phyloP scores from a whole-genome alignment of 2,329 filamentous ascomycete species.

The Claviceps pusilla region DNA sequence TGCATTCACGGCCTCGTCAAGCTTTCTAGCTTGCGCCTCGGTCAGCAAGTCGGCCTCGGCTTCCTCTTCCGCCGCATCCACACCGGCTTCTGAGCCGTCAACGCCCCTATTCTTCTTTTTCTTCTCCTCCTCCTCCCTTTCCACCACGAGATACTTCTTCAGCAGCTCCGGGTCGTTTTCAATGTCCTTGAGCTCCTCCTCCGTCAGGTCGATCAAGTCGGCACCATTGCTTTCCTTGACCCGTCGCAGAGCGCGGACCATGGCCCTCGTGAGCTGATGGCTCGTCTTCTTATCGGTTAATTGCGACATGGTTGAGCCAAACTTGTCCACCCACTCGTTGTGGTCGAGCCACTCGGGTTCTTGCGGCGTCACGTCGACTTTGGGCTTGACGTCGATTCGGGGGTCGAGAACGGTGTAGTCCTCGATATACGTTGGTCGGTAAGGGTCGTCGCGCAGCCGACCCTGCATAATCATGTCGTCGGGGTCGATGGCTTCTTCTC shows the following conservation, averaged over 20 bases:
- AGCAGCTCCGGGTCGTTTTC: conserved; percentile 25
- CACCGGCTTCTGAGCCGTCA: conserved; percentile 7
- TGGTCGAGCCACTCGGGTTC: conserved; percentile 43
- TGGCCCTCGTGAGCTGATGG: conserved; percentile 26
- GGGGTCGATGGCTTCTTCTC: conserved; percentile 60
- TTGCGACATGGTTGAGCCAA: conserved; percentile 32
- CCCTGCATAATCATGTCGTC: conserved; percentile 63
- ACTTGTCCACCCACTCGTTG: conserved; percentile 43
- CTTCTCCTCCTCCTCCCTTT: conserved; percentile 11
- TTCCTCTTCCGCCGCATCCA: conserved; percentile 7
- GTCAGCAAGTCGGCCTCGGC: conserved; percentile 16
- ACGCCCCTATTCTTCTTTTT: conserved; percentile 12
- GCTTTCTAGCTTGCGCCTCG: conserved; percentile 20
- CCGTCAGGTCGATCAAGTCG: conserved; percentile 33
- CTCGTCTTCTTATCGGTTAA: conserved; percentile 28
- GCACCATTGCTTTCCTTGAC: conserved; percentile 27
- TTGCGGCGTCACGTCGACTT: conserved; percentile 31
- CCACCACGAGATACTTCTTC: conserved; percentile 21
- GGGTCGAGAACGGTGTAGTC: conserved; percentile 68
- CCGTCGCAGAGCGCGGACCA: conserved; percentile 26
- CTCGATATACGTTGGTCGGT: conserved; percentile 62
- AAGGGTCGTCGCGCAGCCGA: conserved; percentile 54
- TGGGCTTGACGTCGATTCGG: conserved; percentile 55
- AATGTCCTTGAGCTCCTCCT: conserved; percentile 29
- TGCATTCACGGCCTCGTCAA: conserved; percentile 22